phyloP scores from a whole-genome alignment of 352 stramenopile species.

The Globisporangium viniferum region DNA sequence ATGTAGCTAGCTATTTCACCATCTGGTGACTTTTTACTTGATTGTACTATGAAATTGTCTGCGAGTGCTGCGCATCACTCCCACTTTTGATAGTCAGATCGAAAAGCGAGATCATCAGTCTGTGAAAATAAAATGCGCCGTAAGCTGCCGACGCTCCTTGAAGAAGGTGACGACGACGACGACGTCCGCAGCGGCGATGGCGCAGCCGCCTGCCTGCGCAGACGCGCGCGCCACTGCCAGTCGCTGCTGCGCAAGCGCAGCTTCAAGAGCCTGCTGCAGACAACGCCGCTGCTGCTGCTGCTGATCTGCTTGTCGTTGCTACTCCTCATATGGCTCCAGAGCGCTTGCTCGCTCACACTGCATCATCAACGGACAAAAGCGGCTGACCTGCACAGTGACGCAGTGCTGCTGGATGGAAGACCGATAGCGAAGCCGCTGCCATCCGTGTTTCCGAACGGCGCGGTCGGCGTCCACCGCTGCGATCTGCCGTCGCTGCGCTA shows the following conservation, averaged over 20 bases:
- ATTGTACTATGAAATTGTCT: too few species aligned
- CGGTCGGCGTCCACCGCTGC: constrained; percentile 38
- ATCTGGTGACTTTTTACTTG: too few species aligned
- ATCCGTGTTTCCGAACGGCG: constrained; percentile 41
- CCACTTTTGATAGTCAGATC: not conserved
- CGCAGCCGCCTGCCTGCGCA: not conserved
- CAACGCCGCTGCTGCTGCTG: not conserved
- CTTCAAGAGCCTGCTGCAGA: not conserved
- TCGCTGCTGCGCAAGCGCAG: not conserved
- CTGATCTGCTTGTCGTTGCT: not conserved
- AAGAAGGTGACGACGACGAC: constrained; percentile 4
- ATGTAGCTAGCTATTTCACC: too few species aligned
- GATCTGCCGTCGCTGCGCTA: constrained; percentile 58
- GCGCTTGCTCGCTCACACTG: not conserved
- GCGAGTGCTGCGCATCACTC: too few species aligned
- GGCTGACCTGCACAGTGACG: not conserved
- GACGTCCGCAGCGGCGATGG: not conserved
- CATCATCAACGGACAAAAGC: not conserved
- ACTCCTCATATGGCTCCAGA: not conserved
- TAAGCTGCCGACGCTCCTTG: constrained; percentile 6
- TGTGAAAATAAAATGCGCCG: not conserved
- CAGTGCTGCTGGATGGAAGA: constrained; percentile 34
- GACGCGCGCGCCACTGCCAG: not conserved
- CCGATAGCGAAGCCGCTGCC: constrained; percentile 28
- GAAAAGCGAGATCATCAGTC: not conserved